phyloP scores from a whole-genome alignment of 352 stramenopile species.

The Thalassiosira hispida region DNA sequence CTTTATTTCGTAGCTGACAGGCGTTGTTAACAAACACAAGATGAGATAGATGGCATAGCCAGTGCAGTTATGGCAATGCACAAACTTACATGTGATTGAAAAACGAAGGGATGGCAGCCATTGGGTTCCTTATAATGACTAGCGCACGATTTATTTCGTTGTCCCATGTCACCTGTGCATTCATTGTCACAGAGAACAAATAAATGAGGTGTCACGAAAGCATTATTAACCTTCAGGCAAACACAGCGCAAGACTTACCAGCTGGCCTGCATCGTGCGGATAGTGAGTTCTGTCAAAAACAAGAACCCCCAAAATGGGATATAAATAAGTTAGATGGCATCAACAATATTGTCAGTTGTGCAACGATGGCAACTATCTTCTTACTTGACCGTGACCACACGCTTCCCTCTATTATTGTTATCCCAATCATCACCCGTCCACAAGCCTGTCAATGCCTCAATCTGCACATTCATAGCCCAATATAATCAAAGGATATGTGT shows the following conservation, averaged over 20 bases:
- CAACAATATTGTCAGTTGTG: not conserved
- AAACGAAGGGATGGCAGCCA: conserved; percentile 57
- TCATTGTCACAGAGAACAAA: not conserved
- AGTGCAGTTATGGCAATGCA: not conserved
- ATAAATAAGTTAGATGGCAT: conserved; percentile 3
- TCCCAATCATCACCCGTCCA: conserved; percentile 67
- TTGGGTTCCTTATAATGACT: conserved; percentile 64
- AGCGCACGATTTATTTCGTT: conserved; percentile 51
- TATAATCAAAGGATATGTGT: not conserved
- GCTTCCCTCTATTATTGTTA: conserved; percentile 53
- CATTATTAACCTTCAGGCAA: not conserved
- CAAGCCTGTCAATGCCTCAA: conserved; percentile 56
- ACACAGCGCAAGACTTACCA: conserved; percentile 16
- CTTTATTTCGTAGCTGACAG: conserved; percentile 47
- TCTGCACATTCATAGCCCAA: conserved; percentile 19
- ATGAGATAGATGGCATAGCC: not conserved
- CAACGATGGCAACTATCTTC: not conserved
- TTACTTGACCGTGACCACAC: conserved; percentile 59
- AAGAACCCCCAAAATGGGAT: not conserved
- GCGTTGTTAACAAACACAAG: not conserved
- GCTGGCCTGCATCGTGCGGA: conserved; percentile 52
- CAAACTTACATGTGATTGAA: conserved; percentile 61
- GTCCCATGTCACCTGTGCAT: conserved; percentile 45
- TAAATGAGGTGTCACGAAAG: conserved; percentile 3
- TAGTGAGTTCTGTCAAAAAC: conserved; percentile 50